phyloP scores from a whole-genome alignment of 2,329 filamentous ascomycete species.

The Calonectria pteridis region DNA sequence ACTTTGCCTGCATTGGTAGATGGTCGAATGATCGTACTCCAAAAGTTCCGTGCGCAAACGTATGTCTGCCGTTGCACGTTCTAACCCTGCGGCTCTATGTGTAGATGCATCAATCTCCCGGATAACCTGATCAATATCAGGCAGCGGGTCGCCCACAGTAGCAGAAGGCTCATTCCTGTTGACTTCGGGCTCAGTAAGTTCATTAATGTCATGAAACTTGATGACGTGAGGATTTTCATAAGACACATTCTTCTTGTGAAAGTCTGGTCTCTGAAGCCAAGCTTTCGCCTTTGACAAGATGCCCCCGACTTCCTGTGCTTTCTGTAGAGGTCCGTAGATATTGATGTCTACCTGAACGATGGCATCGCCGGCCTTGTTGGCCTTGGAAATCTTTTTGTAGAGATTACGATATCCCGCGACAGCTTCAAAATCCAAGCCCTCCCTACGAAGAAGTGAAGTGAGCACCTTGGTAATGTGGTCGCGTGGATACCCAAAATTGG shows the following conservation, averaged over 20 bases:
- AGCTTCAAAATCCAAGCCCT: conserved; percentile 26
- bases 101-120: conserved; percentile 35
- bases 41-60: conserved; percentile 41
- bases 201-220: conserved; percentile 9
- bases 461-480: conserved; percentile 9
- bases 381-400: conserved; percentile 39
- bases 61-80: conserved; percentile 33
- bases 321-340: conserved; percentile 49
- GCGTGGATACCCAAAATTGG: conserved; percentile 7
- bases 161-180: background rate
- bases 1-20: background rate
- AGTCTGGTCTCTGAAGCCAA: conserved; percentile 51
- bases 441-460: background rate
- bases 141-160: background rate
- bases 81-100: conserved; percentile 34
- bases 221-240: conserved; percentile 33
- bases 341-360: conserved; percentile 49
- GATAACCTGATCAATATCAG: conserved; percentile 21
- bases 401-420: conserved; percentile 24
- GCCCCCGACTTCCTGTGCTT: conserved; percentile 41
- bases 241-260: conserved; percentile 19
- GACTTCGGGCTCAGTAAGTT: background rate
- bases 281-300: conserved; percentile 46
- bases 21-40: conserved; percentile 29
- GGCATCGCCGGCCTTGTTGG: conserved; percentile 44